Conservation (phyloP, 495 filamentous ascomycete species). For the Penicillium steckii region DNA sequence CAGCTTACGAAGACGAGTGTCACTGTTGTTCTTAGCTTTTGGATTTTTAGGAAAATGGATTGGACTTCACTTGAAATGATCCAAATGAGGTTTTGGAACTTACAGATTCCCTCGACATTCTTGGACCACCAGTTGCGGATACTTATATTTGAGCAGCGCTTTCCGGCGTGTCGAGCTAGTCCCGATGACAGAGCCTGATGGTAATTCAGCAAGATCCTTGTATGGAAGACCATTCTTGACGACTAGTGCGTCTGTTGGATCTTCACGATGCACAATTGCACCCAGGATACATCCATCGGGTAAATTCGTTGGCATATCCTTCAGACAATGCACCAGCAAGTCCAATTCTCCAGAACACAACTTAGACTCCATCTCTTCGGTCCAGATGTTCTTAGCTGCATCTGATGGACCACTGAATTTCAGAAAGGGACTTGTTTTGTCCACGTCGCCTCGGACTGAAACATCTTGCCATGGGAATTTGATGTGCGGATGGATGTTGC, state of each 20-base stretch:
- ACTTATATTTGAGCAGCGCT: constrained; percentile 8
- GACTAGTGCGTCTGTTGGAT: constrained; percentile 8
- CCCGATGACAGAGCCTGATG: constrained; percentile 6
- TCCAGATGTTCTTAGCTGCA: constrained; percentile 11
- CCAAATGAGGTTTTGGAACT: neutral
- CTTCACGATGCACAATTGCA: constrained; percentile 10
- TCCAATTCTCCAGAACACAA: constrained; percentile 8
- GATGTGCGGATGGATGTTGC: constrained; percentile 50
- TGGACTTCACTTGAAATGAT: too few relatives aligned
- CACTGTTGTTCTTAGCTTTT: neutral
- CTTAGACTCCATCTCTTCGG: constrained; percentile 10
- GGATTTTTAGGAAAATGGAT: too few relatives aligned
- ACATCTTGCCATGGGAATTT: constrained; percentile 9
- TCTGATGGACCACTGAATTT: constrained; percentile 18
- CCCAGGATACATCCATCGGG: constrained; percentile 5
- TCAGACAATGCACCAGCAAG: constrained; percentile 9
- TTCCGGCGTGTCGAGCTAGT: constrained; percentile 11
- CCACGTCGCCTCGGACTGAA: constrained; percentile 53
- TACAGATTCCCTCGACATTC: constrained; percentile 11
- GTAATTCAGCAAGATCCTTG: constrained; percentile 2
- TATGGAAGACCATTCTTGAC: constrained; percentile 3
- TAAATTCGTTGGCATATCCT: constrained; percentile 9
- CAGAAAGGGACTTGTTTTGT: constrained; percentile 68
- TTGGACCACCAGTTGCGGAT: constrained; percentile 4
- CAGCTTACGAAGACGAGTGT: constrained; percentile 9